Conservation (phyloP, 1,284 basidiomycete species). For the Ustilago shanxiensis region DNA sequence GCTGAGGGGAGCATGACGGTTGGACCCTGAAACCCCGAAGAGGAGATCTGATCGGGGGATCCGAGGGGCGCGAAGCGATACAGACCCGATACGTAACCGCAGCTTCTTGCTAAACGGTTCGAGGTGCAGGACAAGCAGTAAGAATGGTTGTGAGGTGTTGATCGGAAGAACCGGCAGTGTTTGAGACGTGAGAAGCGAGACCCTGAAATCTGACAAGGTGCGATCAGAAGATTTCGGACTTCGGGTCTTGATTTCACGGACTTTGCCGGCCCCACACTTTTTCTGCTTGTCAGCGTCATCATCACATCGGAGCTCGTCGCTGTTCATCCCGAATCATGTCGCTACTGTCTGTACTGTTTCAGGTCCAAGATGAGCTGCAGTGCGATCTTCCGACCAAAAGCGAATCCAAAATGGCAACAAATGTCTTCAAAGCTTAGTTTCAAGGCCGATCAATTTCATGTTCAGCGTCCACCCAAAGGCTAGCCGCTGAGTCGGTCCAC, state of each 20-base stretch:
- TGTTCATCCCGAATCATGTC: background rate
- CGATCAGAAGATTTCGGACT: conserved; percentile 13
- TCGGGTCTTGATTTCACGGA: conserved; percentile 20
- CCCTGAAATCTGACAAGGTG: background rate
- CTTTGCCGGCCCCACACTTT: conserved; percentile 27
- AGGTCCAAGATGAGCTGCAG: background rate
- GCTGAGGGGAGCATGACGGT: conserved; percentile 17
- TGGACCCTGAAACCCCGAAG: background rate
- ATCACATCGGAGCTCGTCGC: conserved; percentile 16
- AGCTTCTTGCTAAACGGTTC: too few species aligned
- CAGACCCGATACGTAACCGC: too few species aligned
- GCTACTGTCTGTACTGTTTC: background rate
- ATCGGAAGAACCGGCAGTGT: conserved; percentile 7
- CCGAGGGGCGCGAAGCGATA: too few species aligned
- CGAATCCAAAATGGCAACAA: too few species aligned
- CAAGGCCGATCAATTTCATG: background rate
- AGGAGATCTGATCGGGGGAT: background rate
- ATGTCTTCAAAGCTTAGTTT: background rate
- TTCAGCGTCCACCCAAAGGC: too few species aligned
- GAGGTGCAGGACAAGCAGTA: background rate
- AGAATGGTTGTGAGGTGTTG: background rate
- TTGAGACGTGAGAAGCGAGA: too few species aligned
- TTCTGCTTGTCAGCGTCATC: conserved; percentile 2
- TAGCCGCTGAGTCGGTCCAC: too few species aligned
- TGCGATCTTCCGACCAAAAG: too few species aligned